phyloP scores from a whole-genome alignment of 2,329 filamentous ascomycete species.

The Dryadomyces sulphureus region DNA sequence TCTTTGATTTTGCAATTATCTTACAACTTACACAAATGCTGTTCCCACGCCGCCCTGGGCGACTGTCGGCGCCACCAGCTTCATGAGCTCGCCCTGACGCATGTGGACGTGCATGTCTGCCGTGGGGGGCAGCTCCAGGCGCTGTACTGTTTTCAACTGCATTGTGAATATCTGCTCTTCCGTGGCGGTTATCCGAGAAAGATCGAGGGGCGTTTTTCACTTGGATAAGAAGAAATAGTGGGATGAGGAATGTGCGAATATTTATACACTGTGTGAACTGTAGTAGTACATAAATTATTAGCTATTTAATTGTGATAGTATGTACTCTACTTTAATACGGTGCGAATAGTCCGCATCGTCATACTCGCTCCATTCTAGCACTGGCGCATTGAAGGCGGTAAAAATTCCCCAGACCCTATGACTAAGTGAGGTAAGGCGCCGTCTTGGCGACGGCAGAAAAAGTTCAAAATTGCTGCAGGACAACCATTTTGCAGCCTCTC shows the following conservation, averaged over 20 bases:
- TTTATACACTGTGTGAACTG: neutral
- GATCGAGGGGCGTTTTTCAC: neutral
- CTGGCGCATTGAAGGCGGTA: neutral
- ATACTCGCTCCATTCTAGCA: no score
- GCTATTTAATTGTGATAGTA: neutral
- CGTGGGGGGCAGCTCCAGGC: slow-evolving; percentile 41
- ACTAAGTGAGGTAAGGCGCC: neutral
- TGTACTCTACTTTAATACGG: no score
- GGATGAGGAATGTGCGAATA: neutral
- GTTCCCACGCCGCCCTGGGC: slow-evolving; percentile 14
- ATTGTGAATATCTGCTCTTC: no score
- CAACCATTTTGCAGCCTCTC: neutral
- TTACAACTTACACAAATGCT: slow-evolving; percentile 10
- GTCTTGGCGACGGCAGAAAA: slow-evolving; percentile 1
- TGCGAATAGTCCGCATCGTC: no score
- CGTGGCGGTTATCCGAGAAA: no score
- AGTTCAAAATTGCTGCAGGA: neutral
- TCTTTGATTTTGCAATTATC: neutral
- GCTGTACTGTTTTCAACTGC: slow-evolving; percentile 15
- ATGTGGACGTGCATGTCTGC: slow-evolving; percentile 61
- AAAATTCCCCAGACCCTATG: neutral
- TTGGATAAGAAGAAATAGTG: neutral
- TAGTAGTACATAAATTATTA: neutral
- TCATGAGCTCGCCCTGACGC: slow-evolving; percentile 51
- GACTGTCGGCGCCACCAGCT: slow-evolving; percentile 32